Conservation (phyloP, 2,329 filamentous ascomycete genomes). For the Aspergillus flavus region DNA sequence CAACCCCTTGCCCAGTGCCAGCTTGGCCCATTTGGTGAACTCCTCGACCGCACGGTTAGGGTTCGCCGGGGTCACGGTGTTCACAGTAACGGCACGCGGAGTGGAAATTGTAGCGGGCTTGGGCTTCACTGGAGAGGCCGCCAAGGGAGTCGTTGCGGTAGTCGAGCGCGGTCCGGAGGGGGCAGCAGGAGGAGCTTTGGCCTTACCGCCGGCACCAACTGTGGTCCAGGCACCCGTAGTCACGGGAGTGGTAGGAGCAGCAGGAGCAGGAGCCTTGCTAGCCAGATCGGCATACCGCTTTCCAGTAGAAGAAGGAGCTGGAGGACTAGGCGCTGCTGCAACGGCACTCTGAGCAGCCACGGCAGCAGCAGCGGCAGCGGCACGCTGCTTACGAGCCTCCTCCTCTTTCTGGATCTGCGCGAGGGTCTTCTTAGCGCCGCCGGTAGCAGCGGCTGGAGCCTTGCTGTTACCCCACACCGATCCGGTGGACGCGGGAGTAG, state of each 20-base stretch:
- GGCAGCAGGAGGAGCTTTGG: constrained; percentile 67
- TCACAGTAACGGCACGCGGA: constrained; percentile 49
- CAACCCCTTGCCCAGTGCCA: constrained; percentile 74
- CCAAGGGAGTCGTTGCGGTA: constrained; percentile 43
- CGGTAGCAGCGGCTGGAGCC: constrained; percentile 38
- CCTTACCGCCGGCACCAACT: constrained; percentile 89
- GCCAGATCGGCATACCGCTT: constrained; percentile 97
- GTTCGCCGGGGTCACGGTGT: constrained; percentile 46
- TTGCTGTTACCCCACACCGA: constrained; percentile 56
- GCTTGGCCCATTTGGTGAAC: constrained; percentile 89
- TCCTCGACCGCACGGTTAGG: constrained; percentile 77
- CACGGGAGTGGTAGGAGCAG: constrained; percentile 45
- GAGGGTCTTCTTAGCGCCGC: constrained; percentile 77
- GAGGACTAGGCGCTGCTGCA: constrained; percentile 42
- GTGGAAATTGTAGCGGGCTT: constrained; percentile 60
- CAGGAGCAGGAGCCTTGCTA: constrained; percentile 67
- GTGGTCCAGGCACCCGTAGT: constrained; percentile 78
- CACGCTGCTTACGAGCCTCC: constrained; percentile 81
- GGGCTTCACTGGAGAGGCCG: constrained; percentile 47
- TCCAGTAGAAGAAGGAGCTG: constrained; percentile 52
- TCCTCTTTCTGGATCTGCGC: constrained; percentile 97
- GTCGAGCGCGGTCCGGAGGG: constrained; percentile 51
- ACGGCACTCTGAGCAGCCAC: constrained; percentile 49
- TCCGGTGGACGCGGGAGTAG: constrained; percentile 56
- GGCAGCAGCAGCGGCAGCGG: constrained; percentile 50